phyloP scores from a whole-genome alignment of 2,329 filamentous ascomycete species.

The Parastagonospora nodorum region DNA sequence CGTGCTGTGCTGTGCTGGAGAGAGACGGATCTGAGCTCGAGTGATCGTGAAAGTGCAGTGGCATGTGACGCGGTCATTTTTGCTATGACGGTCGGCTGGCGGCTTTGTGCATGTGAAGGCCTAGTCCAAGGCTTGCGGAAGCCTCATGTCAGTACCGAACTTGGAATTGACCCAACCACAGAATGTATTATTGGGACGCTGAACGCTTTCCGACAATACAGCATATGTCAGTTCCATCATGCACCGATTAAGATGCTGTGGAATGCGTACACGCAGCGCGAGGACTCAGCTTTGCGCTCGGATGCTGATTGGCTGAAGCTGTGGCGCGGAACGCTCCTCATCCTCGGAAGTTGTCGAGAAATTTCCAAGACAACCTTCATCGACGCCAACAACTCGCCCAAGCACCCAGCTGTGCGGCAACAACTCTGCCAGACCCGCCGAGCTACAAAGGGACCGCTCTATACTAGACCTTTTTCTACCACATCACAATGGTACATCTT shows the following conservation, averaged over 20 bases:
- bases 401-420: constrained; percentile 1
- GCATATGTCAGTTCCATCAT: neutral
- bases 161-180: too few relatives aligned
- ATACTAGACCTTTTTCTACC: neutral
- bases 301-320: constrained; percentile 33
- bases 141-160: neutral
- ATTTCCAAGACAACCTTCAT: constrained; percentile 25
- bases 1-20: neutral
- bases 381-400: constrained; percentile 18
- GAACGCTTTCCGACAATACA: too few relatives aligned
- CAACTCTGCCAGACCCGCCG: neutral
- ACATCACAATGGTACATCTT: constrained; percentile 33
- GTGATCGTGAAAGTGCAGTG: neutral
- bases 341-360: constrained; percentile 26
- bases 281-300: constrained; percentile 34
- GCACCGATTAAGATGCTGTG: neutral
- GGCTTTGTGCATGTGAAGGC: constrained; percentile 34
- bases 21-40: neutral
- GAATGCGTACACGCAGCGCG: neutral
- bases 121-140: constrained; percentile 21
- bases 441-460: neutral
- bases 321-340: constrained; percentile 1
- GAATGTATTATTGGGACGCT: too few relatives aligned
- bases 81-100: constrained; percentile 18
- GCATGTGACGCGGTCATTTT: constrained; percentile 19